Base-by-base conservation (phyloP, 345 rosid genomes). In the Salix purpurea region DNA sequence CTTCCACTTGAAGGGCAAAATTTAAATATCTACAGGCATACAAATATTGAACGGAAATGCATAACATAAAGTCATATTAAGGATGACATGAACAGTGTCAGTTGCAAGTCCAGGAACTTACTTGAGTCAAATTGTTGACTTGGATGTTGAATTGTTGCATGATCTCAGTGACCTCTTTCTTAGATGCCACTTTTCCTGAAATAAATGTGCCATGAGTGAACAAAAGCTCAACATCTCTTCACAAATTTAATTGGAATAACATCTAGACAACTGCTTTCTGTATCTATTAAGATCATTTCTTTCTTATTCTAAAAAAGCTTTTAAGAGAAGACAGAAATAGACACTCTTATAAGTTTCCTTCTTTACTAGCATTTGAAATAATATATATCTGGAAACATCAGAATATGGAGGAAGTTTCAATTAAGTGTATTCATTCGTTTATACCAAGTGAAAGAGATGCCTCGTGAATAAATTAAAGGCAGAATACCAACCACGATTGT, bases 101-200 rank as follows among this genome's bases (percentile, higher is more conserved):
- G 64, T 40, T 30, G 73, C 58, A 80, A 73, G 23, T 71, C 75
- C 40, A 46, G 62, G 16, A 65, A 84, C 94, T 86, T 84, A 90
- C 94, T 81, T 96, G 98, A 10, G 98, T 93, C 87, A 96, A 89
- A 88, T 96, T 96, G 85, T 88, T 96, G 85, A 92, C 96, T 88
- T 96, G 99, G 70, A 93, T 96, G 86, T 96, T 96, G 87, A 93
- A 92, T 75, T 87, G 90, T 68, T 81, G 88, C 65, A 87, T 88
- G 12, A 87, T 79, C 79, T 89, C 96, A 36, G 73, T 16, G 18
- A 92, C 74, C 18, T 92, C 96, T 78, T 74, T 92, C 84, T 93
- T 96, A 26, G 89, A 81, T 58, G 82, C 84, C 58, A 54, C 67
- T 83, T 76, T 93, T 19, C 97, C 97, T 91, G 84, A 76, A 84